Base-by-base conservation (phyloP, 768 basidiomycete species). In the Tricholoma terreum region DNA sequence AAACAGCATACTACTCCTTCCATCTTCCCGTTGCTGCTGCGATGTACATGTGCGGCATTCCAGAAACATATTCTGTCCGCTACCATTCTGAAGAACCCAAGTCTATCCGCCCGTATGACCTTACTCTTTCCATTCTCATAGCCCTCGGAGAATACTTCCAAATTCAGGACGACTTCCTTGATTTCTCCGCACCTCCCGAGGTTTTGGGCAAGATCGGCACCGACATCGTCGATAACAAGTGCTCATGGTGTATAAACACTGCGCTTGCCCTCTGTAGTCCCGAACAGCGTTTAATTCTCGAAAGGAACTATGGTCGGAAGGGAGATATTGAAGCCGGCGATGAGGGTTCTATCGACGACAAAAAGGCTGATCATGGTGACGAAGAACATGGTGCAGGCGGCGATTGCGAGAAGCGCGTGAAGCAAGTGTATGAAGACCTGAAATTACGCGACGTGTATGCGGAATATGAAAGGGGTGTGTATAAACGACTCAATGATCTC, bases 101-200 rank as follows among this genome's bases (percentile, higher is more conserved):
- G 30, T 74, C 61, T 27, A 73, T 78, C 10, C 76, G 79, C 49
- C 83, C 88, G 4, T 96, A 91, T 78, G 81, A 86, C 42, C 69
- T 84, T 61, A 89, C 95, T 0, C 77, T 84, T 35, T 80, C 83
- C 45, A 94, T 99, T 70, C 84, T 98, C 40, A 75, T 98, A 54
- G 92, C 92, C 4, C 81, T 98, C 56, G 96, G 96, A 49, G 94
- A 97, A 73, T 99, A 98, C 76, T 98, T 98, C 86, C 96, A 99
- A 74, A 82, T 96, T 58, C 96, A 99, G 73, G 96, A 98, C 69
- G 96, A 98, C 74, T 98, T 87, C 74, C 84, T 98, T 65, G 97
- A 99, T 73, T 97, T 85, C 69, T 87, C 90, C 17, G 94, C 88
- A 4, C 83, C 90, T 7, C 92, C 94, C 0, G 94, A 94, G 73